Evolutionary conservation across 352 stramenopile species (phyloP), one percentile per base, ranked within the genome.

Genomic region (Globisporangium barbulae): DNA sequence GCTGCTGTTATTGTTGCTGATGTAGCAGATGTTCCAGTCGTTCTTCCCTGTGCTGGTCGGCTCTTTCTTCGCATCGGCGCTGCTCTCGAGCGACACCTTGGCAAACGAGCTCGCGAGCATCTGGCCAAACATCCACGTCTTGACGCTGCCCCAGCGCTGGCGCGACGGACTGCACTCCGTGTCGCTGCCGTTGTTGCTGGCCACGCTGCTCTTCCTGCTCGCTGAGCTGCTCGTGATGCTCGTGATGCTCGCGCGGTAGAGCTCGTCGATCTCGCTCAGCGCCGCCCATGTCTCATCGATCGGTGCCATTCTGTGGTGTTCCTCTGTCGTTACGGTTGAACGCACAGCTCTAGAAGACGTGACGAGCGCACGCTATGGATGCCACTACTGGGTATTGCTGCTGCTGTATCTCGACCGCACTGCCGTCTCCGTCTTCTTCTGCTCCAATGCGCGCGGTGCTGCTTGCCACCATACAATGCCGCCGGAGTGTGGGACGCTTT

Each of bases 111-210:
- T 88, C 67, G 71, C 70, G 59, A 92, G 57, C 61, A 90, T 58
- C 53, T 90, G 81, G 1, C 68, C 76, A 66, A 92, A 90, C 68
- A 83, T 85, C 81, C 81, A 91, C 22, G 81, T 88, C 76, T 91
- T 90, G 57, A 89, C 78, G 41, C 81, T 83, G 42, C 71, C 77
- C 81, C 81, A 92, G 15, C 71, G 73, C 13, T 66, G 63, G 15
- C 69, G 68, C 50, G 71, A 70, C 15, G 66, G 62, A 45, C 53
- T 61, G 53, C 53, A n/a, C 28, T 61, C 44, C 9, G 22, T 44
- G 7, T 56, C 45, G 21, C 30, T 63, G 45, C n/a, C 44, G 39
- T 53, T 37, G 33, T 39, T 61, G 59, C 19, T 58, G 21, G 56
- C 25, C 3, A 30, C 30, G 28, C 41, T 63, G 42, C 45, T 64